phyloP scores from a whole-genome alignment of 2,329 filamentous ascomycete genomes.

The Exophiala alcalophila region DNA sequence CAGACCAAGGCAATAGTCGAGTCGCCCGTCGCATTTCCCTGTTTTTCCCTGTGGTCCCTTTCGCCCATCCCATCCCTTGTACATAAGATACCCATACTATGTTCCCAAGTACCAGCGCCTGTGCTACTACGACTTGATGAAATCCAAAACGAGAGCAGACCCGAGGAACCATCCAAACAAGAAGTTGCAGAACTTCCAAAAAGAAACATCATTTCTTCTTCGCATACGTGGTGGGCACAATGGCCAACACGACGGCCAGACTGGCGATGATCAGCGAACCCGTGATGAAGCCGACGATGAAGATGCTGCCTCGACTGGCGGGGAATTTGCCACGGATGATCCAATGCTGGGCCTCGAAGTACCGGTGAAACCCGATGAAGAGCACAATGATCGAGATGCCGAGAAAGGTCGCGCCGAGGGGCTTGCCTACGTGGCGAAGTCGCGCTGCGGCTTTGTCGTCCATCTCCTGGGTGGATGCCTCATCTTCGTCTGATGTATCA shows the following conservation, averaged over 20 bases:
- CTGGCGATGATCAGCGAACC: constrained; percentile 57
- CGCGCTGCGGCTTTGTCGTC: constrained; percentile 32
- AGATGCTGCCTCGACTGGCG: constrained; percentile 60
- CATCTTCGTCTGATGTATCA: background rate
- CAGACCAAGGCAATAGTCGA: too few relatives aligned
- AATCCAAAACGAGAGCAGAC: too few relatives aligned
- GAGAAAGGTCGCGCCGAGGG: constrained; percentile 63
- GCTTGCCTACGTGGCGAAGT: constrained; percentile 56
- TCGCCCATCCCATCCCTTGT: too few relatives aligned
- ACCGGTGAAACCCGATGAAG: constrained; percentile 61
- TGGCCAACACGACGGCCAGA: constrained; percentile 57
- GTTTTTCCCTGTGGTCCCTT: too few relatives aligned
- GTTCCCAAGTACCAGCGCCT: too few relatives aligned
- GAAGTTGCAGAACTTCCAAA: too few relatives aligned
- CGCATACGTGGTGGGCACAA: constrained; percentile 50
- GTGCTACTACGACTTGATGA: too few relatives aligned
- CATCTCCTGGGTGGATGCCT: constrained; percentile 13
- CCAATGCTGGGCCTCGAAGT: constrained; percentile 66
- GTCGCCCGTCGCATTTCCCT: too few relatives aligned
- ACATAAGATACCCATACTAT: too few relatives aligned
- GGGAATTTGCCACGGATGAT: constrained; percentile 65
- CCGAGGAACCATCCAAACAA: too few relatives aligned
- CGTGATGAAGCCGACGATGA: constrained; percentile 56
- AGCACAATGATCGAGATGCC: constrained; percentile 60
- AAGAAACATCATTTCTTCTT: constrained; percentile 26